Evolutionary conservation across 805 yeast species (phyloP).

Genomic region (Komagataella ulmi): DNA sequence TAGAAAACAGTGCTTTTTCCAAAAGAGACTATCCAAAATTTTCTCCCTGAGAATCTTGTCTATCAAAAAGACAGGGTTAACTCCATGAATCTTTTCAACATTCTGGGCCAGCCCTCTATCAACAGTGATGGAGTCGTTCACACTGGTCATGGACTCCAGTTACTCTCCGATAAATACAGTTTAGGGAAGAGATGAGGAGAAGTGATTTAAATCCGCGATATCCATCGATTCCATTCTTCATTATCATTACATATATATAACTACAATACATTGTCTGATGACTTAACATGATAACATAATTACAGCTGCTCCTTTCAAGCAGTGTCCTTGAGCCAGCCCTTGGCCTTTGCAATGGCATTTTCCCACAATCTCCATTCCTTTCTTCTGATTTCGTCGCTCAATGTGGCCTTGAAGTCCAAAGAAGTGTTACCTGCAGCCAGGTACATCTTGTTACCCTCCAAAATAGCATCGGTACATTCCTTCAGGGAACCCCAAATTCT

Average conservation of each 20-base stretch:
- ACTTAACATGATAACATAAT: background rate
- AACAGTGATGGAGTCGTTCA: constrained; percentile 5
- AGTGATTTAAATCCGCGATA: background rate
- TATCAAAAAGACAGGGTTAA: constrained; percentile 34
- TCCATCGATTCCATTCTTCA: background rate
- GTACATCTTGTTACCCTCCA: constrained; percentile 16
- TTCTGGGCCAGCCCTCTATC: constrained; percentile 21
- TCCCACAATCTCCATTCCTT: constrained; percentile 70
- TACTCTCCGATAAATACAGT: background rate
- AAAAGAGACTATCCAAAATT: constrained; percentile 41
- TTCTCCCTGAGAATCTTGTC: constrained; percentile 48
- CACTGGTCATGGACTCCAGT: background rate
- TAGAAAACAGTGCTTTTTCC: constrained; percentile 42
- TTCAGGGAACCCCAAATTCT: constrained; percentile 66
- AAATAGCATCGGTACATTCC: constrained; percentile 40
- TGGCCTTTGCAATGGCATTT: constrained; percentile 67
- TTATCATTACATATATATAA: too few species aligned
- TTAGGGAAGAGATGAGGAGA: background rate
- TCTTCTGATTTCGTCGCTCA: constrained; percentile 46
- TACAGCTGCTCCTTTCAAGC: background rate
- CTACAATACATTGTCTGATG: background rate
- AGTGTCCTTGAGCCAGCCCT: constrained; percentile 49
- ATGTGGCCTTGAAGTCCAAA: constrained; percentile 15
- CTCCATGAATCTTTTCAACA: constrained; percentile 22
- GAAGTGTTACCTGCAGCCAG: background rate